Conservation (phyloP, 305 asterid genomes). For the Fraxinus platypoda region DNA sequence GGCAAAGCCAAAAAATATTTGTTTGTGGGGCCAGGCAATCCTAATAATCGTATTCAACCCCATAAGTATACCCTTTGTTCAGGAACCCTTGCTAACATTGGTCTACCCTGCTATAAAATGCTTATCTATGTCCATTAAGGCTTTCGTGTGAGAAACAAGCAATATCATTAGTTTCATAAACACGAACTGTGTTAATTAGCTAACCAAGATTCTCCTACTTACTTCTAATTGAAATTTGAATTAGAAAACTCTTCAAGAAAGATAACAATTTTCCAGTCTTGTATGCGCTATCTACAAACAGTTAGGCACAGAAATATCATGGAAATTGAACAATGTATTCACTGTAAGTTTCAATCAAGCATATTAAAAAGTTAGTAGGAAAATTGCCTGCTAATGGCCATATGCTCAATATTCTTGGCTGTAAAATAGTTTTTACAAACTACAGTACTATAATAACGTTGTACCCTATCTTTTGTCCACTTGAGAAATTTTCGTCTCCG, state of each 20-base stretch:
- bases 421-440: slow-evolving; percentile 4
- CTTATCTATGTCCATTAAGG: not conserved
- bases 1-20: not conserved
- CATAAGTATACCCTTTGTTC: not conserved
- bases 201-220: not conserved
- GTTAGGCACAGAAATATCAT: slow-evolving; percentile 1
- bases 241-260: not conserved
- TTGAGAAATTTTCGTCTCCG: not conserved
- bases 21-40: not conserved
- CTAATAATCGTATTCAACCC: not conserved
- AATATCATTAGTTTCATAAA: not conserved
- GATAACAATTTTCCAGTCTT: not conserved
- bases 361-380: not conserved
- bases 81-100: not conserved
- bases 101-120: not conserved
- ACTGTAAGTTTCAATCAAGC: not conserved
- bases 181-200: not conserved
- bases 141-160: not conserved
- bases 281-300: not conserved
- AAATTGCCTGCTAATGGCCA: slow-evolving; percentile 4
- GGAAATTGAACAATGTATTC: not conserved
- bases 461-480: slow-evolving; percentile 7
- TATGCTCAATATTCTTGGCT: not conserved
- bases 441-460: slow-evolving; percentile 1
- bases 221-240: not conserved